A percentile compares a stretch with the other conserved stretches of the same genome.
Evolutionary conservation across 2,329 filamentous ascomycete genomes (phyloP).

Genomic region (Neobulgaria alba): DNA sequence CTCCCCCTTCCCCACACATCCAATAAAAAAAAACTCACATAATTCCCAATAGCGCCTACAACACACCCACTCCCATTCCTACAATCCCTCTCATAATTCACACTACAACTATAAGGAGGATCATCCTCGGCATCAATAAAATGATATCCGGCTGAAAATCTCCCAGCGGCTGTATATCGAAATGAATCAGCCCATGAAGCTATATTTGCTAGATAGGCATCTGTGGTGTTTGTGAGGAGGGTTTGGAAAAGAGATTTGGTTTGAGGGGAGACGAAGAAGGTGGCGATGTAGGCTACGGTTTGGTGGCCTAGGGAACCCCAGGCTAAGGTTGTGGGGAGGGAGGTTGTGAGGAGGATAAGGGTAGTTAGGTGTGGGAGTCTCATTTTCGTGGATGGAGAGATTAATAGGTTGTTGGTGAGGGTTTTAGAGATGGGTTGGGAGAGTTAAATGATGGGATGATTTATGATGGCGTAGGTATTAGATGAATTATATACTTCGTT

Average conservation of each 20-base stretch:
- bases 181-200: conserved; percentile 58
- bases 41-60: conserved; percentile 35
- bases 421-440: too few relatives aligned
- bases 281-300: conserved; percentile 55
- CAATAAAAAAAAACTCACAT: conserved; percentile 23
- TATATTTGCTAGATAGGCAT: conserved; percentile 52
- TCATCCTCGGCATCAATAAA: conserved; percentile 61
- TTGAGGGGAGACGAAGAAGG: conserved; percentile 36
- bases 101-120: conserved; percentile 48
- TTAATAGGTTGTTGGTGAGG: too few relatives aligned
- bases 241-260: conserved; percentile 51
- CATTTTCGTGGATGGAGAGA: too few relatives aligned
- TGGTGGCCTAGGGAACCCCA: conserved; percentile 50
- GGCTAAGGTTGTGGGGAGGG: conserved; percentile 8
- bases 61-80: conserved; percentile 53
- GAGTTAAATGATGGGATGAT: too few relatives aligned
- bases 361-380: too few relatives aligned
- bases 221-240: conserved; percentile 45
- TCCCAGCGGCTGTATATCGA: conserved; percentile 54
- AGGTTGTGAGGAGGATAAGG: conserved; percentile 5
- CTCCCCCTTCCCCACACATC: not conserved
- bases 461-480: too few relatives aligned
- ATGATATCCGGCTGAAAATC: conserved; percentile 55
- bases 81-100: conserved; percentile 54
- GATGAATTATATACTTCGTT: too few relatives aligned